These are phyloP conservation scores for Coemansia sp. DNA, from an alignment of 192 early-diverging fungal species.

Conservation along the genomic window DNA sequence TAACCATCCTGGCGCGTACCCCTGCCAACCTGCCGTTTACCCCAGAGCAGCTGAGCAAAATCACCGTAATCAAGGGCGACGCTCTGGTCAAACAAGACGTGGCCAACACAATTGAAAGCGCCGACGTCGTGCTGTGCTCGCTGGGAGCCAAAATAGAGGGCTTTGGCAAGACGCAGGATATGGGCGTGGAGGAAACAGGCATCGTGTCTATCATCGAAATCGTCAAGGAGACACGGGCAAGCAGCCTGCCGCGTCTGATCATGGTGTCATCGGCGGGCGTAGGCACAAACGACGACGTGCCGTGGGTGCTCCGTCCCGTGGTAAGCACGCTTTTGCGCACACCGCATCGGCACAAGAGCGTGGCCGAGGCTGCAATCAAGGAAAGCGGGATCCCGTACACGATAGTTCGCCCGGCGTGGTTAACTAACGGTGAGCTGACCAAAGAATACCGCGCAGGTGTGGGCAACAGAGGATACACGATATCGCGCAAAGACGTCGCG, in stretches of 20 bases:
- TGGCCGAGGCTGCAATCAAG: conserved; percentile 28
- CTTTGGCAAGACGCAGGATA: conserved; percentile 10
- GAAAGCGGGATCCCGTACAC: conserved; percentile 40
- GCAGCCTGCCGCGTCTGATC: conserved; percentile 26
- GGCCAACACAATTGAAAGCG: conserved; percentile 36
- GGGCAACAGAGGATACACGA: conserved; percentile 39
- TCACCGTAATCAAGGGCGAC: conserved; percentile 45
- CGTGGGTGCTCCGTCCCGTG: conserved; percentile 22
- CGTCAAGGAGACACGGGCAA: conserved; percentile 22
- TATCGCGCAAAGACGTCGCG: conserved; percentile 52
- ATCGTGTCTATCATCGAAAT: conserved; percentile 9
- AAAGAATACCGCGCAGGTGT: conserved; percentile 31
- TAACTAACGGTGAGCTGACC: conserved; percentile 38
- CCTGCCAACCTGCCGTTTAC: conserved; percentile 46
- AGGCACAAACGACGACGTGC: conserved; percentile 29
- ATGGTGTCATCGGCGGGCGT: conserved; percentile 49
- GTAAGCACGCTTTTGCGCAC: conserved; percentile 11
- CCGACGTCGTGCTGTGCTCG: conserved; percentile 37
- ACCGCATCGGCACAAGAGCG: conserved; percentile 32
- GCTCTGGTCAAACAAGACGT: conserved; percentile 29
- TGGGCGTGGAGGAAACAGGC: conserved; percentile 25
- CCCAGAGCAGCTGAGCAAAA: conserved; percentile 26
- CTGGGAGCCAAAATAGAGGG: conserved; percentile 32
- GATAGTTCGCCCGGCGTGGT: conserved; percentile 46
- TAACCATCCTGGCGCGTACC: conserved; percentile 35